These are phyloP conservation scores for Trametes pubescens DNA, from an alignment of 1,284 basidiomycete species.

Conservation along the genomic window DNA sequence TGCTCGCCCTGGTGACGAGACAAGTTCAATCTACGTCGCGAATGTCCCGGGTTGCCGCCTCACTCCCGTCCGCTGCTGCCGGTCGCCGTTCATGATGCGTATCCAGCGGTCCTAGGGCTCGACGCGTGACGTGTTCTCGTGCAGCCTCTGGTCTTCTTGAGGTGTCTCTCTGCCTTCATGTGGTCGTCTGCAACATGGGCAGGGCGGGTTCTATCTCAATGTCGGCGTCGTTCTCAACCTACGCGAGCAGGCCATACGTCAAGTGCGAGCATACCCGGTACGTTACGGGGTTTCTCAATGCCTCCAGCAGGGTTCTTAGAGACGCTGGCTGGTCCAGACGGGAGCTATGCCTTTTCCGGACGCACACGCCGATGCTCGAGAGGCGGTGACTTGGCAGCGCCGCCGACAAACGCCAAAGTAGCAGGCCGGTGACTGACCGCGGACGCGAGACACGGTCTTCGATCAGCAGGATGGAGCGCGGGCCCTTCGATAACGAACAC, in stretches of 20 bases:
- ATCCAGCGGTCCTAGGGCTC: constrained; percentile 10
- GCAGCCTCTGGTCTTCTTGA: constrained; percentile 16
- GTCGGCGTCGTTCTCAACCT: background rate
- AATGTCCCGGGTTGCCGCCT: constrained; percentile 12
- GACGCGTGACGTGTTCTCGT: constrained; percentile 34
- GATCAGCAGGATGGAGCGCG: constrained; percentile 27
- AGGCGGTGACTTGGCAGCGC: constrained; percentile 6
- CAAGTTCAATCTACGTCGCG: background rate
- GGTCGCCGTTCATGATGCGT: constrained; percentile 17
- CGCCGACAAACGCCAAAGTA: constrained; percentile 20
- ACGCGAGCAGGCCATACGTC: constrained; percentile 16
- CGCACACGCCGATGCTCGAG: background rate
- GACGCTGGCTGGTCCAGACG: background rate
- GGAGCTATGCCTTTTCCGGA: background rate
- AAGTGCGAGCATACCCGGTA: background rate
- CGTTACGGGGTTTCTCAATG: background rate
- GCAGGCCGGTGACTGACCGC: constrained; percentile 10
- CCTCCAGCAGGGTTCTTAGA: background rate
- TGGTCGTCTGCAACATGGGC: constrained; percentile 9
- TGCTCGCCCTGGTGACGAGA: constrained; percentile 9
- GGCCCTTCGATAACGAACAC: constrained; percentile 25
- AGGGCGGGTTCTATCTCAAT: background rate
- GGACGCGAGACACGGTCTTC: constrained; percentile 13
- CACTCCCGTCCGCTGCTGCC: constrained; percentile 15
- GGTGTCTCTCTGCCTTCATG: constrained; percentile 18